Base-by-base conservation (phyloP, 345 rosid genomes). In the Corchorus capsularis region DNA sequence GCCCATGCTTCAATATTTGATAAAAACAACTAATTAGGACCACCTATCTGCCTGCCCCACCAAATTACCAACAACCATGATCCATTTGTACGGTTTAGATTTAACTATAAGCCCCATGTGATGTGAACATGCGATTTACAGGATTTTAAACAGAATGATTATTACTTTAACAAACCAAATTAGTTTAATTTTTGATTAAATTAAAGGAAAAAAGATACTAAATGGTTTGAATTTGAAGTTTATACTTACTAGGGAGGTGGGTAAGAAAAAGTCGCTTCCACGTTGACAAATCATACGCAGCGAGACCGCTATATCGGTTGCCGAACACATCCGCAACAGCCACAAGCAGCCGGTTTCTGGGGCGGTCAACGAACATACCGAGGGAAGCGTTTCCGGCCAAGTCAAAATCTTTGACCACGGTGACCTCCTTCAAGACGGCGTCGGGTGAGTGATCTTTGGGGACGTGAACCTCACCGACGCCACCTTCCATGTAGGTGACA, bases 251-350 rank as follows among this genome's bases (percentile, higher is more conserved):
- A 34, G 88, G 85, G 72, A 94, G 94, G 59, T 78, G 86, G 13
- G 93, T 65, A 35, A 94, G 89, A 77, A 92, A 94, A 73, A 90
- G 5, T 20, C 98, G 91, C 47, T 84, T 73, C 96, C 97, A 91
- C 65, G 98, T 84, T 78, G 92, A 84, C 93, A 92, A 49, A 72
- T 94, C 98, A 76, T 91, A 94, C 16, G 96, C 94, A n/a, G 87
- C 94, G n/a, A 94, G 71, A 4, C 85, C 96, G 52, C 86, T 83
- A 70, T 84, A 94, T 9, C 83, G 83, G 20, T 89, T 84, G 54
- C 95, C 83, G 8, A 94, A 37, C 49, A 89, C 12, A 62, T 94
- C 97, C n/a, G 88, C 85, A 49, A 86, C 83, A 52, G 80, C 92
- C 74, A 93, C 94, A 35, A 94, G 85, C 39, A 94, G 81, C 52